Evolutionary conservation across 2,329 filamentous ascomycete genomes (phyloP).

Genomic region (Zasmidium cellare): DNA sequence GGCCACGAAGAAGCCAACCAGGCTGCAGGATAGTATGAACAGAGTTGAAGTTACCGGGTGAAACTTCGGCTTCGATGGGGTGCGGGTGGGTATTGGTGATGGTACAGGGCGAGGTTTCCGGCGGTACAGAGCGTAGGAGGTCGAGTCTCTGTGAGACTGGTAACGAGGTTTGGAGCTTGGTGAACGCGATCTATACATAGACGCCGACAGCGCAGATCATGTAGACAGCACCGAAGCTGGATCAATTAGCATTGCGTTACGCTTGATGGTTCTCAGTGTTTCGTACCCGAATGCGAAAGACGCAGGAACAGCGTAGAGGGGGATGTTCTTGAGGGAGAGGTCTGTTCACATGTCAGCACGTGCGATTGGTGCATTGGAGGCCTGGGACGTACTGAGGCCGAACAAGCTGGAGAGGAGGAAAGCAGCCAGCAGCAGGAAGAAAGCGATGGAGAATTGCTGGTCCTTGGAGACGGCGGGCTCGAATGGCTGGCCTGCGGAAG

Average conservation of each 20-base stretch:
- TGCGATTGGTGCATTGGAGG: conserved; percentile 15
- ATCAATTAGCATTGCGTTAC: conserved; percentile 10
- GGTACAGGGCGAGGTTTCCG: conserved; percentile 1
- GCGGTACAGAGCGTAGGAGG: conserved; percentile 11
- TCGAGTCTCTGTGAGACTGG: conserved; percentile 7
- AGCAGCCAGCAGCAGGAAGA: conserved; percentile 69
- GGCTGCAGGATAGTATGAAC: conserved; percentile 24
- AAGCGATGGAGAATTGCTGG: conserved; percentile 79
- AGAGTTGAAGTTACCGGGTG: conserved; percentile 28
- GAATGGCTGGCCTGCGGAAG: conserved; percentile 84
- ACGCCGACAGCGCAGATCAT: conserved; percentile 99
- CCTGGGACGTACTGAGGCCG: conserved; percentile 69
- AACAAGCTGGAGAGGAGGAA: conserved; percentile 76
- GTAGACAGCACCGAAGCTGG: conserved; percentile 88
- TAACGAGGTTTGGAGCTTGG: conserved; percentile 6
- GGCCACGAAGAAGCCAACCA: conserved; percentile 24
- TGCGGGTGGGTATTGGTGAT: conserved; percentile 5
- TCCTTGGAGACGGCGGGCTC: conserved; percentile 76
- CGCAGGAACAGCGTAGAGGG: conserved; percentile 78
- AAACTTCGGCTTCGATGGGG: conserved; percentile 12
- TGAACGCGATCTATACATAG: conserved; percentile 71
- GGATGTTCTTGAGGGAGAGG: conserved; percentile 75
- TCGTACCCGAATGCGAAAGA: conserved; percentile 86
- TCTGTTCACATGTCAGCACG: conserved; percentile 55
- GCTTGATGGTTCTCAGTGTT: not conserved